These are phyloP conservation scores for Coemansia sp. DNA, from an alignment of 192 early-diverging fungal species.

Conservation along the genomic window DNA sequence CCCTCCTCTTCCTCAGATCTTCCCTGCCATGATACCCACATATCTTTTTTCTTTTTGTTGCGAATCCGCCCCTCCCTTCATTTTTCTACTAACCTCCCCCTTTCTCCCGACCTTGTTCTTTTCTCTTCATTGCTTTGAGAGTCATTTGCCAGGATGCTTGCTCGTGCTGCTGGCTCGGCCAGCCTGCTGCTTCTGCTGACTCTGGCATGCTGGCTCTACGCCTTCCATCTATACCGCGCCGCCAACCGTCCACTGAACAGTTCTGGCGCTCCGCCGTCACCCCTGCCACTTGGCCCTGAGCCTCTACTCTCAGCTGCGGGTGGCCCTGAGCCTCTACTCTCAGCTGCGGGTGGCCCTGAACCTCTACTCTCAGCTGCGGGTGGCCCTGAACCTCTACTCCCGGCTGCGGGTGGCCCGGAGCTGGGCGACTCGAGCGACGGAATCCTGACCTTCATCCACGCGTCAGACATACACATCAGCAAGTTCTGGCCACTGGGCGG, in stretches of 20 bases:
- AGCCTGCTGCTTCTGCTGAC: conserved; percentile 25
- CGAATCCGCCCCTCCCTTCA: background rate
- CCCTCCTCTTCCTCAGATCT: background rate
- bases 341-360: no score
- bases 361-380: no score
- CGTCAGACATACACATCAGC: conserved; percentile 85
- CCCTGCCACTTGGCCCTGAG: background rate
- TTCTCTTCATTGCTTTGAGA: background rate
- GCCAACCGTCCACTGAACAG: conserved; percentile 26
- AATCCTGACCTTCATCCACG: conserved; percentile 69
- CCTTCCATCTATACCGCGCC: conserved; percentile 19
- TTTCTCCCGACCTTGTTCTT: conserved; percentile 7
- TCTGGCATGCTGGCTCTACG: conserved; percentile 42
- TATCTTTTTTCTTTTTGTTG: conserved; percentile 1
- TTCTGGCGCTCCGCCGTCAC: no score
- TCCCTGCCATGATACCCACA: no score
- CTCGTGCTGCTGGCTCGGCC: no score
- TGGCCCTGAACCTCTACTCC: no score
- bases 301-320: no score
- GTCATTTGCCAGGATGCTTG: no score
- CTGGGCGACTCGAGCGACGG: conserved; percentile 54
- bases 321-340: no score
- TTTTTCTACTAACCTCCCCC: background rate
- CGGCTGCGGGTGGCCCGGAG: no score
- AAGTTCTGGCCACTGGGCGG: conserved; percentile 59